Conservation (phyloP, 1,284 basidiomycete species). For the Boletellus deceptivus region DNA sequence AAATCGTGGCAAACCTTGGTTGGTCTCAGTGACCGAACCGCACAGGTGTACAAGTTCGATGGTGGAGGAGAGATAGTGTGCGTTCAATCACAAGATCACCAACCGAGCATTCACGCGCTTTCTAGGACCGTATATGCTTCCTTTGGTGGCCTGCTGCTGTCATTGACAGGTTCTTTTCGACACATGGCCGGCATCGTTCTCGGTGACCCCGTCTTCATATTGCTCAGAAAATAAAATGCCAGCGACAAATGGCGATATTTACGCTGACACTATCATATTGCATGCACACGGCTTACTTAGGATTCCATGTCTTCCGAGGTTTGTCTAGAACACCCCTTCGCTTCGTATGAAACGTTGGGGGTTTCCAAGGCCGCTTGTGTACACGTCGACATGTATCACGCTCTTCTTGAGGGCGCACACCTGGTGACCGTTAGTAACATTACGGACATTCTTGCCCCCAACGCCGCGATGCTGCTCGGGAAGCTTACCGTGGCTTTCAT, state of each 20-base stretch:
- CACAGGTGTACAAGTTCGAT: slow-evolving; percentile 95
- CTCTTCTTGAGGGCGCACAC: slow-evolving; percentile 10
- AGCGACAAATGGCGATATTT: neutral
- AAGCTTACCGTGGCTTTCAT: slow-evolving; percentile 26
- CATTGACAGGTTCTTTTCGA: slow-evolving; percentile 88
- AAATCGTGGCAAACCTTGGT: slow-evolving; percentile 2
- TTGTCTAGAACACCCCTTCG: slow-evolving; percentile 31
- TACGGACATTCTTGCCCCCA: slow-evolving; percentile 15
- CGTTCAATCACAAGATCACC: slow-evolving; percentile 27
- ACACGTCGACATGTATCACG: neutral
- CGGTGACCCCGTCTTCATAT: slow-evolving; percentile 89
- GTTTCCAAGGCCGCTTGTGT: slow-evolving; percentile 36
- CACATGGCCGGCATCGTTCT: slow-evolving; percentile 92
- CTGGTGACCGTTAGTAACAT: slow-evolving; percentile 29
- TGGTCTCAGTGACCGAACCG: slow-evolving; percentile 10
- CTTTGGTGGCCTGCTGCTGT: slow-evolving; percentile 96
- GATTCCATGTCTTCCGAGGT: neutral
- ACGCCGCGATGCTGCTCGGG: slow-evolving; percentile 11
- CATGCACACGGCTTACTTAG: neutral
- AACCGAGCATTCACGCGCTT: slow-evolving; percentile 7
- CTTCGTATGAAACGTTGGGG: slow-evolving; percentile 42
- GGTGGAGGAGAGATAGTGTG: slow-evolving; percentile 83
- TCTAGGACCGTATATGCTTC: slow-evolving; percentile 90
- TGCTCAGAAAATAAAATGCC: slow-evolving; percentile 70
- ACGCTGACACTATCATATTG: slow-evolving; percentile 9